Evolutionary conservation across 2,329 filamentous ascomycete genomes (phyloP), one percentile per base, ranked within the genome.

Genomic region (Ophiostoma fasciatum): DNA sequence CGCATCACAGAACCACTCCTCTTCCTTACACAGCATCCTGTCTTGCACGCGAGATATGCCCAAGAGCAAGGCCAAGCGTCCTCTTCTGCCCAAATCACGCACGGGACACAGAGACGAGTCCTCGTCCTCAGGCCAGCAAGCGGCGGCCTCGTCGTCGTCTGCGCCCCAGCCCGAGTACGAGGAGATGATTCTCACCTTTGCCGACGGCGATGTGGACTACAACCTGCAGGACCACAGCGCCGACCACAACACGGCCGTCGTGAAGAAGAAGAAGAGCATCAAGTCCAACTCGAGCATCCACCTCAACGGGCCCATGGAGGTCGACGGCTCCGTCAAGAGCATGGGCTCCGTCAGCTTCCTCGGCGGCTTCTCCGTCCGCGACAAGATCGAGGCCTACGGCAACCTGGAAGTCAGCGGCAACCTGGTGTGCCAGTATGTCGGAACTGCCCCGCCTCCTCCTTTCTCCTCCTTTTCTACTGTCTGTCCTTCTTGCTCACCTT

Each of bases 361-460:
- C 4, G 64, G 62, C 4, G 59, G 64, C 36, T 56, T 67, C 29
- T 48, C 52, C 14, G 52, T 67, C n/a, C 49, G 50, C 5, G 62
- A 62, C 21, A 56, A 55, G 35, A 53, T 66, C 21, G 62, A 67
- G 41, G 62, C 62, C 10, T 66, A 66, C 33, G 62, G 62, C 4
- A 49, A 51, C 36, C 55, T 66, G 26, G 51, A 53, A 5, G 51
- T 65, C 20, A 54, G 54, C 14, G 63, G 63, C 25, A 60, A 50
- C 33, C 41, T 66, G 40, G 57, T 49, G 12, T 64, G 60, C 54
- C 52, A 53, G 62, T 64, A 46, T 37, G 60, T 52, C n/a, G n/a
- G n/a, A n/a, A n/a, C n/a, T n/a, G n/a, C n/a, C n/a, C n/a, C n/a
- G n/a, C n/a, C n/a, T n/a, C n/a, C n/a, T n/a, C n/a, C n/a, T 11